Base-by-base conservation (phyloP, 2,329 filamentous ascomycete species). In the Paramyrothecium roridum region DNA sequence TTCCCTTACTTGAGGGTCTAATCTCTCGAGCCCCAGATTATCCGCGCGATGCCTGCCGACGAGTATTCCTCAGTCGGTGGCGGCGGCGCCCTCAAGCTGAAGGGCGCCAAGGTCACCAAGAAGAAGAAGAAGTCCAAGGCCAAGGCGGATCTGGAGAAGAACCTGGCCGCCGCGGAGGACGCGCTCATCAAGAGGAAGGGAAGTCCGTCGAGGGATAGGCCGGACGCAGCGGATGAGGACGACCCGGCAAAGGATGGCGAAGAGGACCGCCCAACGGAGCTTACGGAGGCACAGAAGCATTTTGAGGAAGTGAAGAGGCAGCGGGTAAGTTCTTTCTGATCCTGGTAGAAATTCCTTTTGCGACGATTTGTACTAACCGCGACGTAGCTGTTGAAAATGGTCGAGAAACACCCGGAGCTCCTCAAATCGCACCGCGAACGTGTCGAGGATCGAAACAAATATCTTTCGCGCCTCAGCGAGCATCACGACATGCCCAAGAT, bases 401-500 rank as follows among this genome's bases (percentile, higher is more conserved):
- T 96, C 48, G 87, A 89, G 67, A 75, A 77, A 8, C 73, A 79
- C 50, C 85, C 88, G 16, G 93, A 97, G 70, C 88, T 96, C 17
- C 84, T 93, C 62, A 98, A 97, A 80, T 96, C 93, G 30, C 95
- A 99, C 73, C 98, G 98, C 71, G 90, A 99, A 77, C 86, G 91
- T 12, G 93, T 99, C 47, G 93, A 98, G 72, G 92, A 97, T 70
- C 77, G 98, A 64, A 99, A 99, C 71, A 91, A 90, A 60, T 97
- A 98, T 71, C 77, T 99, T 37, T 95, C 91, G 61, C 89, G 87
- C 61, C 75, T 99, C 67, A 96, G 91, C 74, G 95, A 99, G 75
- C 95, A 99, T 76, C 93, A 99, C 73, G 95, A 99, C 70, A 99
- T 99, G 93, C 83, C 83, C 64, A 85, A 85, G 76, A 86, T 86